Evolutionary conservation across 2,329 filamentous ascomycete genomes (phyloP), one percentile per base, ranked within the genome.

Genomic region (Colletotrichum simmondsii): DNA sequence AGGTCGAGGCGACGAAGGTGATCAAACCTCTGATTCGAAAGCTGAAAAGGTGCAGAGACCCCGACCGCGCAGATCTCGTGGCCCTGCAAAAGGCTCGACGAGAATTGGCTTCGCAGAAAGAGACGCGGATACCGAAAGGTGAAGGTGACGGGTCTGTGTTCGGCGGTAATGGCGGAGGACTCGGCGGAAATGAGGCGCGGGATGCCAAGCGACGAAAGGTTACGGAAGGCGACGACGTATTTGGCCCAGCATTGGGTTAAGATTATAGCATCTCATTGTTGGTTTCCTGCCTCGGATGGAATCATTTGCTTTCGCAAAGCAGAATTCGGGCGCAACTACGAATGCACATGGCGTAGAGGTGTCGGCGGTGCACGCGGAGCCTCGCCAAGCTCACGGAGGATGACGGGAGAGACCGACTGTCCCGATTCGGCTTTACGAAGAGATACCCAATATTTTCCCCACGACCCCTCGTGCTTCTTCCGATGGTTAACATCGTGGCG

Each of bases 31-130:
- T 94, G 14, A 87, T 91, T 19, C 91, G 88, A 81, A 95, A 94
- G 79, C 85, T 95, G n/a, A 90, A 89, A 73, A 90, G 88, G 76
- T 95, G 93, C 76, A 87, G 92, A 70, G 93, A 96, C 77, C 93
- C 93, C 0, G 92, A 94, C 76, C 90, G 93, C 68, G 90, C 89
- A 56, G 92, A 95, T 80, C 82, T 95, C 4, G 91, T 95, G 22
- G 91, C 91, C 60, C 83, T 93, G 63, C 92, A 94, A 77, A 88
- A 88, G 75, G 89, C 90, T 24, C 88, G 92, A 77, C 90, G 90
- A 60, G 89, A 91, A 77, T 84, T 87, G 72, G 73, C 78, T 56
- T 82, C 84, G 57, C 83, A 82, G 65, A 83, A 83, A 49, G 85
- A 81, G 12, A 79, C 84, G 79, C 87, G 84, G 75, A 78, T 80